phyloP scores from a whole-genome alignment of 1,284 basidiomycete species.

The Apiotrichum laibachii region DNA sequence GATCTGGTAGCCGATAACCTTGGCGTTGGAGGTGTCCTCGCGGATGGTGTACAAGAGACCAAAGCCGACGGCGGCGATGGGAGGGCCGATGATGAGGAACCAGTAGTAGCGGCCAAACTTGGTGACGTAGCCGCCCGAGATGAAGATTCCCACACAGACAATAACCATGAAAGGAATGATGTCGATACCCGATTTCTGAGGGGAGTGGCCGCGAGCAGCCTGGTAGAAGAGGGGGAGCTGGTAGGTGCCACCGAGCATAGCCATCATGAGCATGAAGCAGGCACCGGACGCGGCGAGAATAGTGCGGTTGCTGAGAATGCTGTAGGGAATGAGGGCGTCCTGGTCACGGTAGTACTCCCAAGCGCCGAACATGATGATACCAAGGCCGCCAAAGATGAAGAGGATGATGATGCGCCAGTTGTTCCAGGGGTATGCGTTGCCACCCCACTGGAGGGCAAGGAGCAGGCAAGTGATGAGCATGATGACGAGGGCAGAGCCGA shows the following conservation, averaged over 20 bases:
- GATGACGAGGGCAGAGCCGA: conserved; percentile 51
- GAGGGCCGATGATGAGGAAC: conserved; percentile 43
- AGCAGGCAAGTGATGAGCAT: conserved; percentile 51
- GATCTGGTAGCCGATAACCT: conserved; percentile 55
- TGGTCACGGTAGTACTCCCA: conserved; percentile 49
- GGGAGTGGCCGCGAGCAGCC: conserved; percentile 45
- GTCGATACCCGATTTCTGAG: conserved; percentile 53
- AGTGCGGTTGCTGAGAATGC: conserved; percentile 43
- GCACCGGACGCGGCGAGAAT: conserved; percentile 43
- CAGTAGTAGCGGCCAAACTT: conserved; percentile 51
- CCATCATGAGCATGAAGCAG: conserved; percentile 52
- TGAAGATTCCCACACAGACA: conserved; percentile 49
- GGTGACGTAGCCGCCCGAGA: conserved; percentile 48
- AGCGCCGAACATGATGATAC: conserved; percentile 44
- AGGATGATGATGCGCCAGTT: conserved; percentile 48
- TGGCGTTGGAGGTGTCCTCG: conserved; percentile 39
- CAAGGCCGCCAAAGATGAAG: conserved; percentile 48
- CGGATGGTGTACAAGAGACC: conserved; percentile 55
- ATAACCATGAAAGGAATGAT: conserved; percentile 54
- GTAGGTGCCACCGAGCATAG: conserved; percentile 49
- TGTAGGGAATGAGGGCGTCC: conserved; percentile 43
- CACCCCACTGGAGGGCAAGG: conserved; percentile 54
- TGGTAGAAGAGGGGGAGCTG: conserved; percentile 55
- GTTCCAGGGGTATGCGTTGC: conserved; percentile 45
- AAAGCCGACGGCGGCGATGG: conserved; percentile 50